These are phyloP conservation scores for Annulohypoxylon bovei DNA, from an alignment of 495 filamentous ascomycete species.

Conservation along the genomic window DNA sequence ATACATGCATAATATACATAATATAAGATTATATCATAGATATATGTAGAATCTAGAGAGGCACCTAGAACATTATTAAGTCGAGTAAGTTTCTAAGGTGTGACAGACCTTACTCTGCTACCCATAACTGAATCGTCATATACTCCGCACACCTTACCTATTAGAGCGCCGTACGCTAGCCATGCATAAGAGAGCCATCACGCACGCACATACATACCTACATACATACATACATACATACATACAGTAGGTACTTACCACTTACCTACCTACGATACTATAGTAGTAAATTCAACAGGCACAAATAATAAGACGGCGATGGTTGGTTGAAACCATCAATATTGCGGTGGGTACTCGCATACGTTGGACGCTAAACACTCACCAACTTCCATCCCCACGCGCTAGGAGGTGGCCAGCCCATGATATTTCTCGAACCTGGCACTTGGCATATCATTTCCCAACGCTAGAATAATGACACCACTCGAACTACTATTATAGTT, in stretches of 20 bases:
- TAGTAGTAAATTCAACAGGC: conserved; percentile 11
- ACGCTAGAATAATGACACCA: conserved; percentile 27
- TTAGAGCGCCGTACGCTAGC: conserved; percentile 25
- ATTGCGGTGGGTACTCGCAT: conserved; percentile 21
- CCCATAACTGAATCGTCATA: conserved; percentile 28
- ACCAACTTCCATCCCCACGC: conserved; percentile 10
- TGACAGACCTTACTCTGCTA: conserved; percentile 6
- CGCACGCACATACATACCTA: conserved; percentile 19
- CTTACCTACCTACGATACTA: no score
- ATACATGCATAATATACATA: conserved; percentile 1
- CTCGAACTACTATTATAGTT: conserved; percentile 25
- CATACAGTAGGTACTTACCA: neutral
- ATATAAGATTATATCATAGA: no score
- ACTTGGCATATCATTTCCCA: conserved; percentile 35
- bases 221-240: no score
- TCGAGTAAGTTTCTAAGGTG: conserved; percentile 1
- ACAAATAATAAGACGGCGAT: conserved; percentile 3
- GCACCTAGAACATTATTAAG: neutral
- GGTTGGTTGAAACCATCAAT: conserved; percentile 24
- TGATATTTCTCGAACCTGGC: conserved; percentile 8
- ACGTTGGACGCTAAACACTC: conserved; percentile 9
- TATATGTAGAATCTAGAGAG: no score
- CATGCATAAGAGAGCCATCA: conserved; percentile 35
- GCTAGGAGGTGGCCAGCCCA: neutral
- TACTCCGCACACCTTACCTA: conserved; percentile 31